Base-by-base conservation (phyloP, 1,284 basidiomycete species). In the Trichosporon faecale region DNA sequence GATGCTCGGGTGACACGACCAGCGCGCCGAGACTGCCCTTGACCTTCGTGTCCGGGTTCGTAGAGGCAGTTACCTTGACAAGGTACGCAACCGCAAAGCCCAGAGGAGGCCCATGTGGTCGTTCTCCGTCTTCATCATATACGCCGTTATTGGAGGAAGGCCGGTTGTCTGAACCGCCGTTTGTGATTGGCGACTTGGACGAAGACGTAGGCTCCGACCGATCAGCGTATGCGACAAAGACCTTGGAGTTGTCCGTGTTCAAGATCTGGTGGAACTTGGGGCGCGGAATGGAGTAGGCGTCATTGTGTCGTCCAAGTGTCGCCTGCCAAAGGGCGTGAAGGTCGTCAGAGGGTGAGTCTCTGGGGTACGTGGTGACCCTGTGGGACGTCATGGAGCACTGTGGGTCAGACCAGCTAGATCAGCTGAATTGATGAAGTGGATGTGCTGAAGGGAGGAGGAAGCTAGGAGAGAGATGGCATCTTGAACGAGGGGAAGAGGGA, bases 51-150 rank as follows among this genome's bases (percentile, higher is more conserved):
- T 7, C 69, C 29, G 18, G 70, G 64, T 57, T 70, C 57, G 52
- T 16, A 7, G 6, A 11, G 31, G 8, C 27, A 49, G 9, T 74
- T 70, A 0, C 64, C 27, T 12, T 66, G 68, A 73, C 69, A 4
- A 68, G 60, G 71, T 73, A 75, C 3, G 71, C 70, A 1, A 77
- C 23, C 3, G 73, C 71, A 40, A 75, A 76, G 14, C 73, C 75
- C 6, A 69, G 27, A 0, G 55, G 49, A 2, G 14, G 16, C 11
- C 29, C 27, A 3, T 7, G 18, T n/a, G 57, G 6, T 14, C 8
- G 29, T 3, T 52, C 9, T 9, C 5, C 49, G 14, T 52, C 9
- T 9, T 4, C 49, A 18, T 52, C 49, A 14, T 29, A 49, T 2
- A 18, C 27, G 8, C 40, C 35, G 29, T 16, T 5, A 1, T 25